These are phyloP conservation scores for Macrotyloma uniflorum DNA, from an alignment of 306 rosid species.

Conservation along the genomic window DNA sequence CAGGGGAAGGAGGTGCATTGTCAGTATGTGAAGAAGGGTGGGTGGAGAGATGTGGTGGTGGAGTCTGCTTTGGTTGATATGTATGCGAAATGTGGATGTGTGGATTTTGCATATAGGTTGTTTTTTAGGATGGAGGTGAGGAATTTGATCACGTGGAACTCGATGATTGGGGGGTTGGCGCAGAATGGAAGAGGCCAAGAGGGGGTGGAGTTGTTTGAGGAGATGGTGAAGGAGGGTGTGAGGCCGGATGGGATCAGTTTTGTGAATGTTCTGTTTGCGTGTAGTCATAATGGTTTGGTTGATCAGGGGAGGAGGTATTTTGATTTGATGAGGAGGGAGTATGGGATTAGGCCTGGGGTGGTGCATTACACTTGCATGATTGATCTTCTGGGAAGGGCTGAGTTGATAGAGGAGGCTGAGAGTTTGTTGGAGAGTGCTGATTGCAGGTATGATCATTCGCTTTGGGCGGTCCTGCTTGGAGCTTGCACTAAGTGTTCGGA, in stretches of 20 bases:
- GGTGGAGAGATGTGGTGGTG: slow-evolving; percentile 77
- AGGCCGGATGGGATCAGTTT: slow-evolving; percentile 80
- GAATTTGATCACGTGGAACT: slow-evolving; percentile 90
- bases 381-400: slow-evolving; percentile 87
- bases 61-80: slow-evolving; percentile 91
- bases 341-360: slow-evolving; percentile 64
- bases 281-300: slow-evolving; percentile 88
- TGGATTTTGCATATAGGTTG: slow-evolving; percentile 59
- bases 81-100: slow-evolving; percentile 84
- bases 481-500: slow-evolving; percentile 71
- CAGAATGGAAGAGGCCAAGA: slow-evolving; percentile 81
- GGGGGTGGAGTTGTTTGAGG: slow-evolving; percentile 60
- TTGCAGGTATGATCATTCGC: slow-evolving; percentile 61
- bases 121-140: slow-evolving; percentile 60
- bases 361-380: slow-evolving; percentile 90
- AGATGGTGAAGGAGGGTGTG: slow-evolving; percentile 65
- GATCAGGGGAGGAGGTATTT: slow-evolving; percentile 73
- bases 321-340: slow-evolving; percentile 55
- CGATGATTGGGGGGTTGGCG: slow-evolving; percentile 83
- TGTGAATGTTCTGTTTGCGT: slow-evolving; percentile 78
- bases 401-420: slow-evolving; percentile 82
- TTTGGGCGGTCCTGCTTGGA: slow-evolving; percentile 89
- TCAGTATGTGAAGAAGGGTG: slow-evolving; percentile 74
- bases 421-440: slow-evolving; percentile 69
- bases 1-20: slow-evolving; percentile 94